Evolutionary conservation across 768 basidiomycete species (phyloP), one percentile per base, ranked within the genome.

Genomic region (Lactifluus volemus): DNA sequence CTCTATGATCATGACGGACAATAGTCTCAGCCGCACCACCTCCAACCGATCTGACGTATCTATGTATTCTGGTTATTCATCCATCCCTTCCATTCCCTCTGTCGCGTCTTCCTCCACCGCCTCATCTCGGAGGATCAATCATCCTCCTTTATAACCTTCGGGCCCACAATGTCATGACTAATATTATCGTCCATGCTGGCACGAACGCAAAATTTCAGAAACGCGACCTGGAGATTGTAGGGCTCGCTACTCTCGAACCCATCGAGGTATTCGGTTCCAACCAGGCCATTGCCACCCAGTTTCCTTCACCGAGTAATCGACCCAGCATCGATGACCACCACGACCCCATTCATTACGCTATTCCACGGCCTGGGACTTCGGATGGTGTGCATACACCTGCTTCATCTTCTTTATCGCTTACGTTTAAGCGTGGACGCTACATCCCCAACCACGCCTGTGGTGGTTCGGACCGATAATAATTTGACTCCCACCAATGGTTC

Each of bases 61-160:
- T 44, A 65, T 70, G 65, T 74, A 72, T 59, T 74, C 86, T 0
- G 78, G 70, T 1, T 79, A 83, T 49, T 75, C 75, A 11, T 85
- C 85, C 2, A 73, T 77, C 44, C 69, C 78, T 25, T 78, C 79
- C 8, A 60, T 72, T 49, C 64, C 73, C 17, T 73, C 73, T 14
- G 65, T 69, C 19, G 63, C 64, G 1, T 70, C 72, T 17, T 51
- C 79, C 4, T 79, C 81, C 0, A 70, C 75, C 17, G 64, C 76
- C 10, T 74, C 76, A 10, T 76, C 77, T 30, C 78, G 88, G n/a
- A 80, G 89, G 60, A 84, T 81, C n/a, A 70, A 92, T 93, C 68
- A 84, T 92, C 58, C 90, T 91, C 0, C 75, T 94, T 3, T 92
- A 93, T 73, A 93, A 92, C 68, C 79, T 95, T 25, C 86, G 88